Evolutionary conservation across 2,329 filamentous ascomycete species (phyloP), one percentile per base, ranked within the genome.

Genomic region (Amauroascus niger): DNA sequence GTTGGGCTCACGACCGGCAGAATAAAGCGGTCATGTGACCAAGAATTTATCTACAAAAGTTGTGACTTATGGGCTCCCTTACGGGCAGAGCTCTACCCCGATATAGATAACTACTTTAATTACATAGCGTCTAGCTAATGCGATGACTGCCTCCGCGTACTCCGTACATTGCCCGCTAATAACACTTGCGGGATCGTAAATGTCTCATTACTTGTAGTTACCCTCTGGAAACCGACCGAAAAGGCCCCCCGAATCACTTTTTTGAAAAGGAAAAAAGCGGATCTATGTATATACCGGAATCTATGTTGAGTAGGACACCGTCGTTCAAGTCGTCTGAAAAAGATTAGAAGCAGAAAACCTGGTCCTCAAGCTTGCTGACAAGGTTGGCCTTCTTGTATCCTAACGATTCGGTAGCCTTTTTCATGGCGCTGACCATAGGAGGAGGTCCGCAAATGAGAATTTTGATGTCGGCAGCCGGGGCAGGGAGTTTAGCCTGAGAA

Each of bases 341-440:
- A 11, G 18, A 24, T 73, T 86, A 89, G 74, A 98, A 98, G 67
- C 88, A 89, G 76, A 98, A 98, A 62, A 98, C 88, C 73, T 97
- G 93, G 71, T 98, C 93, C 69, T 91, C 87, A 52, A 97, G 83
- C 81, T 97, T 97, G 83, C 90, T 96, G 64, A 97, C 90, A 43
- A 91, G 88, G 57, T 84, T 82, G 40, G 93, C 87, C 79, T 97
- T 97, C 67, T 87, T 80, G 77, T 86, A 98, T 55, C 93, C 93
- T 18, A 97, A 79, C 59, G 81, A 79, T 74, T 94, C 88, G 49
- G 90, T 85, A 6, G 88, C 81, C 80, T 97, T 97, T 86, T 98
- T 98, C 77, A 97, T 85, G 49, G 89, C 91, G 65, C 86, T 87
- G 60, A 97, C 80, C 93, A 98, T 98, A 49, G 93, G 93, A 54